phyloP scores from a whole-genome alignment of 352 stramenopile species.

The Phytopythium mirpurense region DNA sequence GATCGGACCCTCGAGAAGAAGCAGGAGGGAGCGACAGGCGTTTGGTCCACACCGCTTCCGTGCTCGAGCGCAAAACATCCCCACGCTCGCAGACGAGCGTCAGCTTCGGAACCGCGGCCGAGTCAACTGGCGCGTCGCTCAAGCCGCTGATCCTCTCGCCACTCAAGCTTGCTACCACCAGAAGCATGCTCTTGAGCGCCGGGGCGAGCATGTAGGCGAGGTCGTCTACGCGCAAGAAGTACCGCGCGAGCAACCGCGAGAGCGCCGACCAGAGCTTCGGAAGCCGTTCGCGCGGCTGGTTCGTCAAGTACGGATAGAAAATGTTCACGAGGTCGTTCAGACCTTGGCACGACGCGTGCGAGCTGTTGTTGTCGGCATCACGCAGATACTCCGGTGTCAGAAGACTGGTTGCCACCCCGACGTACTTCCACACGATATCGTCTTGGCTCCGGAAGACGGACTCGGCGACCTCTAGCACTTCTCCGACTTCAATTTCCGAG shows the following conservation, averaged over 20 bases:
- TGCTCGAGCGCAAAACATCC: constrained; percentile 32
- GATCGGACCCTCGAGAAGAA: constrained; percentile 12
- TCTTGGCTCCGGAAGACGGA: constrained; percentile 19
- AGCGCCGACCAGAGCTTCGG: constrained; percentile 30
- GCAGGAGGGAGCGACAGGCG: constrained; percentile 12
- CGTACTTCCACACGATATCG: constrained; percentile 21
- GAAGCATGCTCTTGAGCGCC: constrained; percentile 46
- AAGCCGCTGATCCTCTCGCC: not conserved
- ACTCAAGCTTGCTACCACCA: constrained; percentile 18
- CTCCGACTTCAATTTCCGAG: constrained; percentile 36
- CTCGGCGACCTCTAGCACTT: constrained; percentile 27
- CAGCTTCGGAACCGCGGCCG: constrained; percentile 25
- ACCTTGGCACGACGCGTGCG: constrained; percentile 7
- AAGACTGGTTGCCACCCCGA: constrained; percentile 19
- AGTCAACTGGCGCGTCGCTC: not conserved
- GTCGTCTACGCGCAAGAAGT: constrained; percentile 14
- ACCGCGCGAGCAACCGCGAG: constrained; percentile 16
- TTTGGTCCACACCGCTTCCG: constrained; percentile 24
- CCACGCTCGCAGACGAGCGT: constrained; percentile 43
- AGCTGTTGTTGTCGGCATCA: not conserved
- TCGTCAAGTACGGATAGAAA: constrained; percentile 72
- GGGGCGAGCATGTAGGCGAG: constrained; percentile 35
- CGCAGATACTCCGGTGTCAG: constrained; percentile 7
- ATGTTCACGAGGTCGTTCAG: constrained; percentile 44
- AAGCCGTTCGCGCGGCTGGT: constrained; percentile 39